Conservation (phyloP, 306 rosid genomes). For the Lupinus albus region DNA sequence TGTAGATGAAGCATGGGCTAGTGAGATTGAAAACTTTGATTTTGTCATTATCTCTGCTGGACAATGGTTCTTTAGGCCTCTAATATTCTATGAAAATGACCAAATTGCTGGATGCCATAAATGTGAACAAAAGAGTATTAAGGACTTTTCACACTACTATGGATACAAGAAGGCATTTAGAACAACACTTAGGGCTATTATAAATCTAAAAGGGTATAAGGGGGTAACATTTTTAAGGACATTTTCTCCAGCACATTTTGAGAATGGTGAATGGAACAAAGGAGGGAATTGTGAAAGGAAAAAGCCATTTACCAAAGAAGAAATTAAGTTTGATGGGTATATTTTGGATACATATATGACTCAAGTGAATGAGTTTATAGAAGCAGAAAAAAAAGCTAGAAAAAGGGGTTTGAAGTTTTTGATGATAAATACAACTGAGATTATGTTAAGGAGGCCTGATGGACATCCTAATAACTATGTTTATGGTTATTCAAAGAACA, state of each 20-base stretch:
- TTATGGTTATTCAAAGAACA: conserved; percentile 43
- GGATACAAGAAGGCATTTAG: conserved; percentile 63
- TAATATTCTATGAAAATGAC: conserved; percentile 50
- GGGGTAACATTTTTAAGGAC: too few species aligned
- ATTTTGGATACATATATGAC: conserved; percentile 46
- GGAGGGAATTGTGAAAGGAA: conserved; percentile 76
- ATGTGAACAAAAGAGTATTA: conserved; percentile 48
- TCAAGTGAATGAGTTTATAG: conserved; percentile 64
- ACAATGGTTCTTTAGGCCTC: conserved; percentile 79
- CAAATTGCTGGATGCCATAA: conserved; percentile 54
- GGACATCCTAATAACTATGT: conserved; percentile 70
- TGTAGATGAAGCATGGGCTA: conserved; percentile 60
- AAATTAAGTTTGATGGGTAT: conserved; percentile 42
- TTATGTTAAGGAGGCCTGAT: conserved; percentile 77
- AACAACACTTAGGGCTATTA: conserved; percentile 49
- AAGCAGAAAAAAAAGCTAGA: conserved; percentile 44
- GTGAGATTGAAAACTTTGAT: conserved; percentile 50
- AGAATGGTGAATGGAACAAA: conserved; percentile 67
- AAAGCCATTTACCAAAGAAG: conserved; percentile 56
- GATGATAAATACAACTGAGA: conserved; percentile 63
- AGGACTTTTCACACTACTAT: conserved; percentile 41
- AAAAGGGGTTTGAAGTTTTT: conserved; percentile 57
- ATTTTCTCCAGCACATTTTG: conserved; percentile 79
- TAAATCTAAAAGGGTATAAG: conserved; percentile 49
- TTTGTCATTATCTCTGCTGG: conserved; percentile 76